Conservation (phyloP, 805 yeast genomes). For the Hanseniaspora nectarophila region DNA sequence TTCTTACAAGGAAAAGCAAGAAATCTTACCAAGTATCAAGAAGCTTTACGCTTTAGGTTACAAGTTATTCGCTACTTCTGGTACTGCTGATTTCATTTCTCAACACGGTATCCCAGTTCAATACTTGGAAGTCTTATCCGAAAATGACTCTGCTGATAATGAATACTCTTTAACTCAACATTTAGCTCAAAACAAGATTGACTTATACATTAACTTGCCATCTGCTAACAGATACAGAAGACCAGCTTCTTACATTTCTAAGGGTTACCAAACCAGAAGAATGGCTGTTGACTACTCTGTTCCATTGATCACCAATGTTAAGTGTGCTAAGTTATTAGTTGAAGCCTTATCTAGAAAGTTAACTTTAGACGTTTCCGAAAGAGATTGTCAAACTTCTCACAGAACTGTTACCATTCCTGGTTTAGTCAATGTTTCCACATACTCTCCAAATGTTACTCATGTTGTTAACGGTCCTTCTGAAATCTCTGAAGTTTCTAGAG, state of each 20-base stretch:
- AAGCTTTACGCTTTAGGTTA: conserved; percentile 73
- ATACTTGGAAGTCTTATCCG: conserved; percentile 79
- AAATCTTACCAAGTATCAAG: conserved; percentile 75
- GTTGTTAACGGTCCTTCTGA: conserved; percentile 37
- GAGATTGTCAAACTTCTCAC: conserved; percentile 87
- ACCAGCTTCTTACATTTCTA: conserved; percentile 95
- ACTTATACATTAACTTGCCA: conserved; percentile 90
- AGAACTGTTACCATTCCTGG: conserved; percentile 76
- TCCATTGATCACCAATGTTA: conserved; percentile 94
- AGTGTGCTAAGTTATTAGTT: conserved; percentile 86
- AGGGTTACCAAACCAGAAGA: conserved; percentile 96
- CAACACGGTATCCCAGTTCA: conserved; percentile 92
- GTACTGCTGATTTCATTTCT: conserved; percentile 95
- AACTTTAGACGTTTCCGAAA: conserved; percentile 53
- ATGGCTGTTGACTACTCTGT: conserved; percentile 99
- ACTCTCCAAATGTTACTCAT: conserved; percentile 53
- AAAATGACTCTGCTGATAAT: conserved; percentile 63
- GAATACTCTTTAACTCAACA: conserved; percentile 95
- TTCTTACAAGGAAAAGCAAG: conserved; percentile 91
- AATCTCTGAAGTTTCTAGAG: conserved; percentile 55
- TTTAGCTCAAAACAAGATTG: conserved; percentile 91
- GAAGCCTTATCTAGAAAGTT: conserved; percentile 77
- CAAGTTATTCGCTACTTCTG: conserved; percentile 92
- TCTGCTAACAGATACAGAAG: conserved; percentile 95
- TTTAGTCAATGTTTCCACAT: conserved; percentile 67